Conservation (phyloP, 2,329 filamentous ascomycete species). For the Monilinia polystroma region DNA sequence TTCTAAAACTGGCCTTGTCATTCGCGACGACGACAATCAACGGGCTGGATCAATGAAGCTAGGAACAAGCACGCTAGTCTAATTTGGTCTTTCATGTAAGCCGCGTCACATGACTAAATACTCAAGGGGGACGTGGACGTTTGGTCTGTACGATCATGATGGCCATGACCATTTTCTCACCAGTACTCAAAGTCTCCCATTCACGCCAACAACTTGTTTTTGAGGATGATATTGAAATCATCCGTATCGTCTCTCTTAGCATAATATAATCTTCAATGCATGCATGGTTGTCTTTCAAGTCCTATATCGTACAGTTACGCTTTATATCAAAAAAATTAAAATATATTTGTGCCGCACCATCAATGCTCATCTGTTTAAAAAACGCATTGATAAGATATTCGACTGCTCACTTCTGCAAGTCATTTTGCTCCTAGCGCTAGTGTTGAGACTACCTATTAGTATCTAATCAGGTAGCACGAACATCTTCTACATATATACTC, state of each 20-base stretch:
- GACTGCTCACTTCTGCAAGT: neutral
- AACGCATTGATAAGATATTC: neutral
- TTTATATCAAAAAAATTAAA: too few relatives aligned
- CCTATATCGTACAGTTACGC: too few relatives aligned
- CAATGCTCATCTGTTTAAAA: too few relatives aligned
- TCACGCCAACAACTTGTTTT: neutral
- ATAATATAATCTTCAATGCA: neutral
- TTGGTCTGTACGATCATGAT: too few relatives aligned
- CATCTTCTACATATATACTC: neutral
- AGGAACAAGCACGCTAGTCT: constrained; percentile 4
- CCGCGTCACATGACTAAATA: constrained; percentile 10
- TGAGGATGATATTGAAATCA: neutral
- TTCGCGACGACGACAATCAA: constrained; percentile 19
- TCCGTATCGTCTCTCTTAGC: neutral
- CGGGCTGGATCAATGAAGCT: constrained; percentile 10
- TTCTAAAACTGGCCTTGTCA: constrained; percentile 15
- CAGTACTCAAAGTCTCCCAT: neutral
- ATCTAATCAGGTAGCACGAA: neutral
- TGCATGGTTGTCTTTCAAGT: too few relatives aligned
- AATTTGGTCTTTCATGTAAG: neutral
- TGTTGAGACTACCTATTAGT: neutral
- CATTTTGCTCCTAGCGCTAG: neutral
- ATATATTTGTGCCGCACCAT: too few relatives aligned
- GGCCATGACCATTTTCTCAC: neutral
- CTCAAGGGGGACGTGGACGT: neutral